Evolutionary conservation across 805 yeast genomes (phyloP).

Genomic region (Cyberlindnera americana): DNA sequence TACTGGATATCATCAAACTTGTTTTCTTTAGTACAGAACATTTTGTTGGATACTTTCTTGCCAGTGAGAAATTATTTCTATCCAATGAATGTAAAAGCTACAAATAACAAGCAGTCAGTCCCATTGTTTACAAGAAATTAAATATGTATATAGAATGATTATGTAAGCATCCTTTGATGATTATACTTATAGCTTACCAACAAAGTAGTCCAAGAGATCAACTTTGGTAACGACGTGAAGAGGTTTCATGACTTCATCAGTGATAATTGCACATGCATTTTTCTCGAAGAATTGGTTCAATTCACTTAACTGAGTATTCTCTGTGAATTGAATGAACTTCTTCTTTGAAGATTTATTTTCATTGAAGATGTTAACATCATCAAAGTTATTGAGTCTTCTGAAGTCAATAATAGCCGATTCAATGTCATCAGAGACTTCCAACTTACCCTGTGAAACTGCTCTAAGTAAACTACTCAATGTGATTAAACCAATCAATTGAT

Average conservation of each 20-base stretch:
- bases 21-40: slow-evolving; percentile 73
- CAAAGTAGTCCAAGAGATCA: slow-evolving; percentile 59
- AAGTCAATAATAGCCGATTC: slow-evolving; percentile 66
- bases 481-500: slow-evolving; percentile 67
- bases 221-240: slow-evolving; percentile 85
- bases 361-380: slow-evolving; percentile 55
- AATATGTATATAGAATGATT: neutral
- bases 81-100: neutral
- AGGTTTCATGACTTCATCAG: slow-evolving; percentile 67
- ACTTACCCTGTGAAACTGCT: slow-evolving; percentile 57
- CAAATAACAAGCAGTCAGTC: slow-evolving; percentile 6
- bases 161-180: neutral
- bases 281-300: slow-evolving; percentile 79
- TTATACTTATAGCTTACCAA: slow-evolving; percentile 17
- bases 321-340: slow-evolving; percentile 62
- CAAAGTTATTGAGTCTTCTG: slow-evolving; percentile 61
- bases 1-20: slow-evolving; percentile 89
- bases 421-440: slow-evolving; percentile 53
- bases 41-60: slow-evolving; percentile 51
- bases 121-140: slow-evolving; percentile 11
- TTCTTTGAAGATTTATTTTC: slow-evolving; percentile 63
- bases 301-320: slow-evolving; percentile 60
- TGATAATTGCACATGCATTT: slow-evolving; percentile 79
- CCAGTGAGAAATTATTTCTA: slow-evolving; percentile 18
- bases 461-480: slow-evolving; percentile 72